phyloP scores from a whole-genome alignment of 177 flowering plant species.

The Tripterygium wilfordii region DNA sequence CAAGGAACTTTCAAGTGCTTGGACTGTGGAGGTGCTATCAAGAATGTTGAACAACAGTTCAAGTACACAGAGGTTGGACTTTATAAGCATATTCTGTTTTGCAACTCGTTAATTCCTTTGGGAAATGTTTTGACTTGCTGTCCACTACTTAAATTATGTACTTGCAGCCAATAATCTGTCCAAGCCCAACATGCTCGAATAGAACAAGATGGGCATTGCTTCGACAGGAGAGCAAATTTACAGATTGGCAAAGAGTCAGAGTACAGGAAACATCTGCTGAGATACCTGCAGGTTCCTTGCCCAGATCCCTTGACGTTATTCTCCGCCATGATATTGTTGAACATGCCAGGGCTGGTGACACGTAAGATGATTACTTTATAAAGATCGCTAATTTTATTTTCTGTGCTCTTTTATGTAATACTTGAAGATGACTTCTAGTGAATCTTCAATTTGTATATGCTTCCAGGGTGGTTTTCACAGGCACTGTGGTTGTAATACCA shows the following conservation, averaged over 20 bases:
- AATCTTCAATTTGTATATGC: slow-evolving; percentile 1
- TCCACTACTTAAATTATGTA: neutral
- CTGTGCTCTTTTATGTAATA: neutral
- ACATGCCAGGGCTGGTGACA: slow-evolving; percentile 97
- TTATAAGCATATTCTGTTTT: neutral
- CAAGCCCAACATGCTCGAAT: slow-evolving; percentile 59
- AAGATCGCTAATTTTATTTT: neutral
- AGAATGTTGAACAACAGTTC: slow-evolving; percentile 93
- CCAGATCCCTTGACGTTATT: slow-evolving; percentile 90
- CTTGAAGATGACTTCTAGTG: neutral
- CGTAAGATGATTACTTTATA: slow-evolving; percentile 36
- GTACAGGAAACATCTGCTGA: slow-evolving; percentile 98
- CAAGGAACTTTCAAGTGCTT: slow-evolving; percentile 91
- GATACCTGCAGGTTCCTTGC: slow-evolving; percentile 96
- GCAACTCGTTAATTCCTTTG: neutral
- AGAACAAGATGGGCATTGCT: slow-evolving; percentile 71
- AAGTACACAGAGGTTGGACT: slow-evolving; percentile 82
- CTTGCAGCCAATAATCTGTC: slow-evolving; percentile 82
- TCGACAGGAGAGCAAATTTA: slow-evolving; percentile 88
- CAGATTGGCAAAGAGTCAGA: slow-evolving; percentile 98
- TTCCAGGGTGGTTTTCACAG: slow-evolving; percentile 87
- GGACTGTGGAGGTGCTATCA: slow-evolving; percentile 71
- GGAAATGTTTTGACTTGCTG: neutral
- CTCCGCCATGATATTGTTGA: slow-evolving; percentile 98
- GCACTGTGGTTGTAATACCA: slow-evolving; percentile 93